phyloP scores from a whole-genome alignment of 179 eudicot genomes.

The Actinidia arguta region DNA sequence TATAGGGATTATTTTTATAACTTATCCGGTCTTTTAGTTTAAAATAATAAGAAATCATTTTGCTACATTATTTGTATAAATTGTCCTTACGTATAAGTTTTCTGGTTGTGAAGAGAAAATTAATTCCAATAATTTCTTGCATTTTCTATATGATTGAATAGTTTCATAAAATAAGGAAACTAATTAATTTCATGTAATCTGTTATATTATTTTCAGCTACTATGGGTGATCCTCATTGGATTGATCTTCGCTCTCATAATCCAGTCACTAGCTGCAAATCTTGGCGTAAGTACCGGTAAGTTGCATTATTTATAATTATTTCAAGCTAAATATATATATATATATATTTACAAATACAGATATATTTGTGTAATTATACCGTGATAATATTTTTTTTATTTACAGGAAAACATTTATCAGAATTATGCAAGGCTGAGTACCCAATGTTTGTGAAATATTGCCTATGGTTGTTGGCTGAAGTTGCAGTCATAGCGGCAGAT shows the following conservation, averaged over 20 bases:
- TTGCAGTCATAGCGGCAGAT: conserved; percentile 90
- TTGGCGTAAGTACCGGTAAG: conserved; percentile 88
- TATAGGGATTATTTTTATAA: too few relatives aligned
- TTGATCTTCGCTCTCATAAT: conserved; percentile 83
- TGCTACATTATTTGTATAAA: too few relatives aligned
- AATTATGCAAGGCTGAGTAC: conserved; percentile 86
- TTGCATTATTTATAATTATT: not conserved
- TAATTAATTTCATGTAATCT: not conserved
- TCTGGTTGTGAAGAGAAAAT: too few relatives aligned
- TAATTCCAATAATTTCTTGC: too few relatives aligned
- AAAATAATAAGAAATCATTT: too few relatives aligned
- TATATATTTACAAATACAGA: not conserved
- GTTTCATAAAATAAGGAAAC: too few relatives aligned
- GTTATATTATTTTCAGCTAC: not conserved
- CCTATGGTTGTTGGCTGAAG: conserved; percentile 84
- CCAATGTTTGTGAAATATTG: conserved; percentile 64
- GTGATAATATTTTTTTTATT: not conserved
- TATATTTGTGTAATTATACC: not conserved
- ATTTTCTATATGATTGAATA: too few relatives aligned
- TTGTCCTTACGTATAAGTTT: too few relatives aligned
- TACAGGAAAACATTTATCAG: conserved; percentile 79
- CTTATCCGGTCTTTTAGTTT: too few relatives aligned
- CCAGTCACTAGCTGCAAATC: conserved; percentile 94
- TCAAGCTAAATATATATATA: not conserved
- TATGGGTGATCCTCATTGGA: conserved; percentile 87